phyloP scores from a whole-genome alignment of 371 early-diverging fungal species.

The Zopfochytrium polystomum region DNA sequence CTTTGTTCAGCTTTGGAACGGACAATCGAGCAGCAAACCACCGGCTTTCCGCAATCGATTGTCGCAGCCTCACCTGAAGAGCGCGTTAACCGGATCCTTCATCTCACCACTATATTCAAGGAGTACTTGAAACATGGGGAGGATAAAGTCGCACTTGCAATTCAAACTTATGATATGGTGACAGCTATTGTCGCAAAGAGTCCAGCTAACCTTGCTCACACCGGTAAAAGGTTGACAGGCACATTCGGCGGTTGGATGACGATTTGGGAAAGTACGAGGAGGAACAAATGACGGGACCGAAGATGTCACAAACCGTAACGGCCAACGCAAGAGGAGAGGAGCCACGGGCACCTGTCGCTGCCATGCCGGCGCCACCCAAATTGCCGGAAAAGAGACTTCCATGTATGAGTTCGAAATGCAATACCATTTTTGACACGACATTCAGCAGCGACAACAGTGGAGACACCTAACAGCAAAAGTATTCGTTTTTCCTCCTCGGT shows the following conservation, averaged over 20 bases:
- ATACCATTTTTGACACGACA: neutral
- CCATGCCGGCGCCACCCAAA: neutral
- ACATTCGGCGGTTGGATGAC: slow-evolving; percentile 85
- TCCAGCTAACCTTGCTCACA: neutral
- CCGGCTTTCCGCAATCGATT: slow-evolving; percentile 31
- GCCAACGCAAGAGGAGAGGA: neutral
- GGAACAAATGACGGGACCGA: slow-evolving; percentile 22
- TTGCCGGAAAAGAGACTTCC: neutral
- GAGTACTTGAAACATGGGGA: slow-evolving; percentile 83
- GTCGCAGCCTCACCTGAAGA: slow-evolving; percentile 41
- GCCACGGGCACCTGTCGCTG: neutral
- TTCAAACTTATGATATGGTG: slow-evolving; percentile 89
- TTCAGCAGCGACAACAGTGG: too few species aligned
- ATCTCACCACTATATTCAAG: slow-evolving; percentile 47
- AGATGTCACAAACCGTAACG: slow-evolving; percentile 1
- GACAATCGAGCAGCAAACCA: slow-evolving; percentile 27
- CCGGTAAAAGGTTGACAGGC: slow-evolving; percentile 74
- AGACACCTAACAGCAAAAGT: too few species aligned
- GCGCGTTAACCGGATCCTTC: slow-evolving; percentile 57
- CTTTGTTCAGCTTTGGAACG: slow-evolving; percentile 14
- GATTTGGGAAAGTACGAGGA: slow-evolving; percentile 88
- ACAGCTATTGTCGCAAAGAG: too few species aligned
- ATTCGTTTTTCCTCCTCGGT: too few species aligned
- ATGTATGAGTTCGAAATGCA: neutral
- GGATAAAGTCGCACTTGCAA: slow-evolving; percentile 87